Evolutionary conservation across 192 early-diverging fungal species (phyloP), one percentile per base, ranked within the genome.

Genomic region (Coemansia sp.): DNA sequence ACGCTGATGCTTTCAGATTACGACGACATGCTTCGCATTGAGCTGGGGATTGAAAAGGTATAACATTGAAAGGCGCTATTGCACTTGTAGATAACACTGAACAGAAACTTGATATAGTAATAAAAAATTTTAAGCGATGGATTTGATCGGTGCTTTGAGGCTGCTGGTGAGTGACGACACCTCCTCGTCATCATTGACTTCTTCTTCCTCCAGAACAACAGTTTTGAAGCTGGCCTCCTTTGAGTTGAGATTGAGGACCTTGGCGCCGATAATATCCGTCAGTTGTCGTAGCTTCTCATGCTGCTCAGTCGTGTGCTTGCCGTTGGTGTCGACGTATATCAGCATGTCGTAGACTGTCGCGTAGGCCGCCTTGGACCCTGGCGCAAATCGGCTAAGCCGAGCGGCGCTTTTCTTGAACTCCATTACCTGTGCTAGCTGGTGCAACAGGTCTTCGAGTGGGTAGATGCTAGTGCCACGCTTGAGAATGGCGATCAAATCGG

Each of bases 311-410:
- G 76, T 65, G 37, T 79, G 76, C 54, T 73, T 73, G 20, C 66
- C 71, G 31, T 79, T 79, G 9, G 67, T 61, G 47, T 73, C 71
- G 36, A 73, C 67, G 51, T 64, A 73, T 15, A 70, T 46, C 20
- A 79, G 71, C 76, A 79, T 79, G 54, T 73, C 70, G 40, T 79
- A 70, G 4, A 79, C 64, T 1, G 77, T 73, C 11, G 59, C 47
- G 59, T 73, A 73, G 9, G 67, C 71, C 11, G 59, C 36, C 24
- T 64, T 73, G 7, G 70, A 60, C 12, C 29, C 60, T 1, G 70
- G 71, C 1, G 54, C 56, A 46, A 61, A 73, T 12, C 71, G 66
- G 47, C 61, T 79, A 19, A 79, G 67, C 38, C 57, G 59, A n/a
- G 43, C 36, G 6, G 76, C 70, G 24, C 66, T 79, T 31, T 66